Evolutionary conservation across 2,329 filamentous ascomycete species (phyloP), one percentile per base, ranked within the genome.

Genomic region (Chaetomium sp.): DNA sequence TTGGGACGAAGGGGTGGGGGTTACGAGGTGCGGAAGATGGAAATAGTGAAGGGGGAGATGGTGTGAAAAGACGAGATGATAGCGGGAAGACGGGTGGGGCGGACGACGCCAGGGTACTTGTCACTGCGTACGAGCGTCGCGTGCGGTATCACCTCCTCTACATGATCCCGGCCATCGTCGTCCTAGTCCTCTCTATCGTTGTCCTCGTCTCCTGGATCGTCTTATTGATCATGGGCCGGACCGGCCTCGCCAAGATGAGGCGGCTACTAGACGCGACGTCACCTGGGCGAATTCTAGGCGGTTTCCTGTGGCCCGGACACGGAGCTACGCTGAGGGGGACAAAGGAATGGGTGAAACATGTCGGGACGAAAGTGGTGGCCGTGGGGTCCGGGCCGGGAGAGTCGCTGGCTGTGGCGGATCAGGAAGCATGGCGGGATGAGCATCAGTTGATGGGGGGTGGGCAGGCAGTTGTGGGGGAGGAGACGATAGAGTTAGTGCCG

Each of bases 1-100:
- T 56, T 1, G 54, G 54, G 10, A 56, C 54, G 4, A 52, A 49
- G 11, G 54, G 54, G 35, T 56, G 54, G 54, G 49, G 49, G 37
- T 19, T 56, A 34, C 34, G 50, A 48, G 6, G 36, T 14, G 12
- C 35, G 36, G 0, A 37, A 35, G n/a, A 8, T 6, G 33, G 49
- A 41, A 14, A 14, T 4, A 14, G 11, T n/a, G 40, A n/a, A 42
- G 5, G 40, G 6, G 40, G 37, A 12, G 4, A 38, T 38, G 8
- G 37, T 8, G 37, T 38, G 37, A 38, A 12, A 12, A 38, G 12
- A n/a, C 6, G 36, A 35, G 12, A 4, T 7, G 12, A 5, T 7
- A 11, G 7, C 6, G 45, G 38, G n/a, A 40, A 38, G 43, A 37
- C 44, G n/a, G 35, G 42, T 1, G 32, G 14, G 4, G 35, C 5